These are phyloP conservation scores for Talaromyces pinophilus DNA, from an alignment of 2,329 filamentous ascomycete species.

Conservation along the genomic window DNA sequence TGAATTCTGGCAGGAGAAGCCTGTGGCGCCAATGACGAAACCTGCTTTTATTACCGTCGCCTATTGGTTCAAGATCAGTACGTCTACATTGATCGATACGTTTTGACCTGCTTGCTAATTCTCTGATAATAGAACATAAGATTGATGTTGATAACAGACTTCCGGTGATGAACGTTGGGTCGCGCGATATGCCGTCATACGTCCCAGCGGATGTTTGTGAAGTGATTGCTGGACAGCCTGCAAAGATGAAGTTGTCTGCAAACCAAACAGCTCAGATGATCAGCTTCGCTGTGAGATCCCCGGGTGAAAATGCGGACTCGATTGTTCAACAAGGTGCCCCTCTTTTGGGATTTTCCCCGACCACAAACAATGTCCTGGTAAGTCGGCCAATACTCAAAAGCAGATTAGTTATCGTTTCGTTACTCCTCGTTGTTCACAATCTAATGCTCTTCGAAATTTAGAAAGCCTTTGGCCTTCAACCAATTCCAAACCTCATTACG, in stretches of 20 bases:
- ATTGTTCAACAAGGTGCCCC: conserved; percentile 48
- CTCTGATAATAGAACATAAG: conserved; percentile 33
- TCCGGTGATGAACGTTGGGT: conserved; percentile 67
- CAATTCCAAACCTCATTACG: conserved; percentile 59
- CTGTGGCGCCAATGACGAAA: conserved; percentile 28
- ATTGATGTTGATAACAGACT: conserved; percentile 41
- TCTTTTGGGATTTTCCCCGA: conserved; percentile 59
- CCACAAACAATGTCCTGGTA: conserved; percentile 49
- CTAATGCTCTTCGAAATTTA: conserved; percentile 27
- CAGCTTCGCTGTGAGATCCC: conserved; percentile 65
- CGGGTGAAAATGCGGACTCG: conserved; percentile 64
- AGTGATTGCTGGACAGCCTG: conserved; percentile 63
- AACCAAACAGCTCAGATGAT: conserved; percentile 68
- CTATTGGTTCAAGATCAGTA: conserved; percentile 8
- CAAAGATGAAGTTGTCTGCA: conserved; percentile 57
- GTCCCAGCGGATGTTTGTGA: conserved; percentile 65
- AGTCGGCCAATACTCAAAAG: conserved; percentile 25
- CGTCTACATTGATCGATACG: neutral
- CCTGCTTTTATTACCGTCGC: conserved; percentile 2
- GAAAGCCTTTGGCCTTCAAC: conserved; percentile 62
- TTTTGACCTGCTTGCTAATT: neutral
- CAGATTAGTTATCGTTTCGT: neutral
- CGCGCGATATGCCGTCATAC: conserved; percentile 56
- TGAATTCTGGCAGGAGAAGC: conserved; percentile 50
- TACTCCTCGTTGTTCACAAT: neutral